phyloP scores from a whole-genome alignment of 306 rosid species.

The Fragaria ananassa region DNA sequence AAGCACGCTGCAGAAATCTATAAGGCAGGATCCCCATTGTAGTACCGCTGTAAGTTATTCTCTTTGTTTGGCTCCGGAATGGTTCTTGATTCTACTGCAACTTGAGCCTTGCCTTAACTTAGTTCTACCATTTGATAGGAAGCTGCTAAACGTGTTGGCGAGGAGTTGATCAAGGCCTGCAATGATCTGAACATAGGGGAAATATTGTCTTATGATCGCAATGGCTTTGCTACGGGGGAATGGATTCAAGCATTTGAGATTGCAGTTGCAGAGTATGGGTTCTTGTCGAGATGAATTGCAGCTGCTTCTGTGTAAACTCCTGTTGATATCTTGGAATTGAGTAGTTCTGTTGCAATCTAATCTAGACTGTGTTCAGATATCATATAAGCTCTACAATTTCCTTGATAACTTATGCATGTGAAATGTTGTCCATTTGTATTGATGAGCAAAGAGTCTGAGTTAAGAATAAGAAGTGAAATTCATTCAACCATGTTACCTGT shows the following conservation, averaged over 20 bases:
- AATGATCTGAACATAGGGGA: conserved; percentile 57
- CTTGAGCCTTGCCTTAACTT: neutral
- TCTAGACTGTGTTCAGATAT: neutral
- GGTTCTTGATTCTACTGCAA: neutral
- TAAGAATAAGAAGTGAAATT: neutral
- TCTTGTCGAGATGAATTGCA: conserved; percentile 51
- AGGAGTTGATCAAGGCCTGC: conserved; percentile 69
- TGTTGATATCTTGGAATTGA: neutral
- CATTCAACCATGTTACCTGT: neutral
- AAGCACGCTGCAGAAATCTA: conserved; percentile 72
- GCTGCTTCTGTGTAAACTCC: neutral
- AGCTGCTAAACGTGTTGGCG: conserved; percentile 78
- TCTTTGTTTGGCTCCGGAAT: neutral
- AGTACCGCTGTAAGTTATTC: conserved; percentile 51
- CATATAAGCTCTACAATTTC: neutral
- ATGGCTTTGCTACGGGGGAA: conserved; percentile 61
- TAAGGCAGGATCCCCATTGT: conserved; percentile 46
- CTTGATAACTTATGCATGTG: neutral
- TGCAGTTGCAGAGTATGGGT: conserved; percentile 60
- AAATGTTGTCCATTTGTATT: neutral
- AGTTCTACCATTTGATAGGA: conserved; percentile 38
- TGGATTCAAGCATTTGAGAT: conserved; percentile 69
- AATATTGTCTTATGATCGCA: conserved; percentile 72
- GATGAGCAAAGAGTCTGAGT: neutral
- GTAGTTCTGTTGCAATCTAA: neutral